These are phyloP conservation scores for Suillus weaverae DNA, from an alignment of 768 basidiomycete species.

Conservation along the genomic window DNA sequence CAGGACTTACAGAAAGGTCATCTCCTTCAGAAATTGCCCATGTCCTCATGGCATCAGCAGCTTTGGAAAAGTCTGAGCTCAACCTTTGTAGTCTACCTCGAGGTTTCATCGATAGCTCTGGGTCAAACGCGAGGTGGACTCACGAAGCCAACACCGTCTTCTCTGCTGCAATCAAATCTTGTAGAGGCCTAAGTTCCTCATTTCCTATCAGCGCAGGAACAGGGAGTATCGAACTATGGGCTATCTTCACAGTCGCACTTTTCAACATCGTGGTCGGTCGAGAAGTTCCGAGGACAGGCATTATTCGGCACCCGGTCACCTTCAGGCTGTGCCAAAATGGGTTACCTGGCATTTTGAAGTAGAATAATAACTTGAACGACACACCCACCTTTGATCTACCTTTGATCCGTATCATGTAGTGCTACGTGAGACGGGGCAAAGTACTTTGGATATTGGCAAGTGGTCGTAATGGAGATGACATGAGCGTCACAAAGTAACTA, in stretches of 20 bases:
- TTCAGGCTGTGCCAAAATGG: neutral
- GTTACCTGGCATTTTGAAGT: neutral
- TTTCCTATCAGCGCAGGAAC: slow-evolving; percentile 54
- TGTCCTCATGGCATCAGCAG: slow-evolving; percentile 66
- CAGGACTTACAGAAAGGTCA: slow-evolving; percentile 64
- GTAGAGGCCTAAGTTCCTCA: slow-evolving; percentile 76
- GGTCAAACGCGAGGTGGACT: slow-evolving; percentile 24
- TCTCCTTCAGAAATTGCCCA: slow-evolving; percentile 85
- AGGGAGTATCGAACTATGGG: slow-evolving; percentile 85
- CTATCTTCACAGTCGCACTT: slow-evolving; percentile 76
- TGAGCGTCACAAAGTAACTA: neutral
- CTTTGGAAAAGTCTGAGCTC: slow-evolving; percentile 62
- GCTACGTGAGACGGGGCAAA: neutral
- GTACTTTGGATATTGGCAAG: too few species aligned
- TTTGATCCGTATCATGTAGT: neutral
- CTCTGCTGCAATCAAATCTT: slow-evolving; percentile 88
- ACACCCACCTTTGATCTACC: neutral
- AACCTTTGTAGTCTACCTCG: slow-evolving; percentile 59
- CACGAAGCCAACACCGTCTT: slow-evolving; percentile 79
- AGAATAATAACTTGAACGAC: neutral
- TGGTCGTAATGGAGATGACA: too few species aligned
- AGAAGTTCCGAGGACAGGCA: neutral
- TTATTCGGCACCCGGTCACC: neutral
- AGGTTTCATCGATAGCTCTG: neutral
- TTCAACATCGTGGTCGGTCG: slow-evolving; percentile 58